Evolutionary conservation across 2,329 filamentous ascomycete species (phyloP).

Genomic region (Ophiostoma triangulosporum): DNA sequence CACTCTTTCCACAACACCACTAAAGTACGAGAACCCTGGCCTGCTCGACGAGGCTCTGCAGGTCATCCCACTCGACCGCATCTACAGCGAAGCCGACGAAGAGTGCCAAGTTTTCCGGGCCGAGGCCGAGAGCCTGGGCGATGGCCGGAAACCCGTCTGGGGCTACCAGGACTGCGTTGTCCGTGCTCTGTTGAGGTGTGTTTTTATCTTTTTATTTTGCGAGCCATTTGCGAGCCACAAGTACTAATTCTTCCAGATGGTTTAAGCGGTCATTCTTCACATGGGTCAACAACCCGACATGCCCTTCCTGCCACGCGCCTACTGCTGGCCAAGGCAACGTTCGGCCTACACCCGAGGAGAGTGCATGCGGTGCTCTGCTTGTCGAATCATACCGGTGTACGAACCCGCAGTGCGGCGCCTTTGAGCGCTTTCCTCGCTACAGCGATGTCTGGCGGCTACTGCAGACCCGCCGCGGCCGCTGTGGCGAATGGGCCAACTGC

Average conservation of each 20-base stretch:
- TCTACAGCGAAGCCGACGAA: conserved; percentile 90
- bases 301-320: conserved; percentile 65
- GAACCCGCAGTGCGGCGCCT: conserved; percentile 56
- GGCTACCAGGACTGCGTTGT: conserved; percentile 97
- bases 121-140: conserved; percentile 75
- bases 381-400: conserved; percentile 90
- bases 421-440: conserved; percentile 80
- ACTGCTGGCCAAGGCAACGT: conserved; percentile 76
- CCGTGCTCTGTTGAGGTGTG: conserved; percentile 68
- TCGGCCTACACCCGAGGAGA: conserved; percentile 75
- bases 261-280: conserved; percentile 92
- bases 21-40: conserved; percentile 92
- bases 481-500: conserved; percentile 96
- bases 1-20: conserved; percentile 74
- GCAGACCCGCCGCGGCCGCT: conserved; percentile 72
- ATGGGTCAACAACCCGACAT: conserved; percentile 92
- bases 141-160: conserved; percentile 73
- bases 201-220: conserved; percentile 12
- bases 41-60: conserved; percentile 83
- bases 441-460: conserved; percentile 89
- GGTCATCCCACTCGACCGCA: conserved; percentile 73
- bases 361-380: conserved; percentile 69
- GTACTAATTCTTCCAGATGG: conserved; percentile 47
- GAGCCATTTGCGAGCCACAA: neutral
- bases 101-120: conserved; percentile 79